Base-by-base conservation (phyloP, 768 basidiomycete genomes). In the Rubroboletus pulcherrimus region DNA sequence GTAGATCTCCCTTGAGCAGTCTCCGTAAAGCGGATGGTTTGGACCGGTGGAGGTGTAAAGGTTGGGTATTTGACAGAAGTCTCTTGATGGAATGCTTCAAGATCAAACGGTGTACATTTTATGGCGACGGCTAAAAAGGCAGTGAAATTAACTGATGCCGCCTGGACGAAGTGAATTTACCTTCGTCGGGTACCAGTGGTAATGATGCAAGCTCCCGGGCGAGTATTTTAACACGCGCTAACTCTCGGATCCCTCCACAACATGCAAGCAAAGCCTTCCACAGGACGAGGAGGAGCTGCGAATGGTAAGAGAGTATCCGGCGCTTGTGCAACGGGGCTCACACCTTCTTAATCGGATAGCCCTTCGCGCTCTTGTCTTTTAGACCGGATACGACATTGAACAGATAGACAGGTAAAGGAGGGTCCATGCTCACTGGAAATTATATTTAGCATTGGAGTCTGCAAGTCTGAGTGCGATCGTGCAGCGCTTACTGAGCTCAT, bases 271-370 rank as follows among this genome's bases (percentile, higher is more conserved):
- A 73, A 0, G 91, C 85, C 69, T 98, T 99, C 97, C 97, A 99
- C 9, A 97, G 76, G 0, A 99, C 82, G 15, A 98, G 82, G 12
- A 99, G 81, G 4, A 98, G 83, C 95, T 97, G 64, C 9, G 47
- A 37, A 54, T 46, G 26, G 52, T 60, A 56, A 55, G 59, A 40
- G 49, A 38, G 11, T 38, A 48, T 38, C 46, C 7, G 21, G 3
- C 3, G 14, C 51, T 40, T 53, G 51, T 29, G 39, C 30, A 51
- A 57, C 45, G 37, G 38, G 35, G 19, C 30, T 46, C 69, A 21
- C 50, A 91, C 94, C 82, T 98, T 98, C 75, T 98, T 99, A 63
- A 97, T 90, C 0, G 97, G 97, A 73, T 97, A 99, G 6, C 92
- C 92, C 66, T 91, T 94, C 2, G 93, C 89, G 66, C 89, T 90